phyloP scores from a whole-genome alignment of 164 flowering plant genomes.

The Santalum album region DNA sequence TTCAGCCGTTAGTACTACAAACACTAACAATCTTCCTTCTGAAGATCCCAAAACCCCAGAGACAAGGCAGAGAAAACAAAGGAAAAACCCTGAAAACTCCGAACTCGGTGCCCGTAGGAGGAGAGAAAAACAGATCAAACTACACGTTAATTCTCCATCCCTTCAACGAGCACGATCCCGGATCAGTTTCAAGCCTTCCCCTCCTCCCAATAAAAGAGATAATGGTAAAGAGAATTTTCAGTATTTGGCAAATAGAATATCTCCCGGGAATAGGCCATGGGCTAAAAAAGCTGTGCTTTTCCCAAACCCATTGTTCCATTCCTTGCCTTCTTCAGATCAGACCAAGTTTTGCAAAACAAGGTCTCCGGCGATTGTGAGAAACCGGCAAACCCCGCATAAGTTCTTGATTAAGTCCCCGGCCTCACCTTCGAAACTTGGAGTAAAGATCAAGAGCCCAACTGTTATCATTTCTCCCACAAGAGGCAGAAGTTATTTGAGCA shows the following conservation, averaged over 20 bases:
- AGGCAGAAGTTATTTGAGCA: conserved; percentile 10
- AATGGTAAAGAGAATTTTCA: conserved; percentile 28
- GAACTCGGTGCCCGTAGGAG: conserved; percentile 49
- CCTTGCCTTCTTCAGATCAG: conserved; percentile 41
- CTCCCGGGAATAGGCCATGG: conserved; percentile 83
- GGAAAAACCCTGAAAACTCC: conserved; percentile 27
- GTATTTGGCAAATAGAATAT: conserved; percentile 54
- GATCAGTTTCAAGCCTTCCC: conserved; percentile 58
- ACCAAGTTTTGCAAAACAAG: conserved; percentile 50
- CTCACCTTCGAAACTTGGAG: conserved; percentile 38
- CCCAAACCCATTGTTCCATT: conserved; percentile 75
- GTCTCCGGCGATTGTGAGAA: conserved; percentile 48
- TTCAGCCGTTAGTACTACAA: conserved; percentile 29
- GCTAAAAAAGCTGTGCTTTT: conserved; percentile 73
- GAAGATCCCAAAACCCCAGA: conserved; percentile 79
- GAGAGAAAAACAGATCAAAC: conserved; percentile 51
- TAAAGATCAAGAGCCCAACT: conserved; percentile 32
- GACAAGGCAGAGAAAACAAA: conserved; percentile 26
- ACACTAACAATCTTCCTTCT: conserved; percentile 18
- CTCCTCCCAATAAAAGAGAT: conserved; percentile 36
- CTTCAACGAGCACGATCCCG: conserved; percentile 57
- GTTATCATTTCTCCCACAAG: conserved; percentile 46
- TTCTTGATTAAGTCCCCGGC: conserved; percentile 73
- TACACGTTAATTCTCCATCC: conserved; percentile 34
- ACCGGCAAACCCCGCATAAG: conserved; percentile 65